Evolutionary conservation across 2,329 filamentous ascomycete genomes (phyloP), one percentile per base, ranked within the genome.

Genomic region (Colletotrichum melonis): DNA sequence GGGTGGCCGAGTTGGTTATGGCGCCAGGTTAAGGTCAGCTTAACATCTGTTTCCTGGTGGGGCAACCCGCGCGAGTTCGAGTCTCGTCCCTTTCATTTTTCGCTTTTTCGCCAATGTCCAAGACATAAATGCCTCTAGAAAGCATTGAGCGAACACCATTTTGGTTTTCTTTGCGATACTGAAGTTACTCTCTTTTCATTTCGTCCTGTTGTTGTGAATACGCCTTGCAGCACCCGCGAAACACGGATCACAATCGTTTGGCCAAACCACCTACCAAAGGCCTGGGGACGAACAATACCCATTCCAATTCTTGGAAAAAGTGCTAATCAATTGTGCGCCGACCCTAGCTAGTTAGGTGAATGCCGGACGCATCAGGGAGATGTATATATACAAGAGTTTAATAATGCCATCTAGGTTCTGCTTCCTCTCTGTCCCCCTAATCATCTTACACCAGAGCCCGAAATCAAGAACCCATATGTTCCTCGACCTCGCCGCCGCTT

Each of bases 1-100:
- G 71, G 71, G 71, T 73, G 71, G 71, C 71, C 71, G 71, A 73
- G 71, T 73, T 73, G 71, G 71, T 73, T 73, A 71, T 73, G 71
- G 71, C 71, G 71, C 71, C 71, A 73, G 71, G 71, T 73, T 73
- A 73, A 73, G 71, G 71, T 73, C 67, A 71, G 71, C 71, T 73
- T 66, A 73, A 73, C 71, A 71, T 73, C 71, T 73, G 67, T 73
- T 73, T 73, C 71, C 71, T 73, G 71, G 71, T 73, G 71, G 71
- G 71, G 71, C 32, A 46, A 38, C 19, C 28, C 55, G 71, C 71
- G 71, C 71, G 66, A 74, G 74, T 66, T 75, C 72, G 71, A 75
- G 71, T 74, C 72, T 67, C 71, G 74, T 69, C 64, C 72, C 55
- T 63, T 49, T 73, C 49, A 64, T 69, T n/a, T 24, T 63, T 60